A percentile compares a stretch with the other conserved stretches of the same genome.
Evolutionary conservation across 139 green algal genomes (phyloP).

Genomic region (Chlamydomonas incerta): DNA sequence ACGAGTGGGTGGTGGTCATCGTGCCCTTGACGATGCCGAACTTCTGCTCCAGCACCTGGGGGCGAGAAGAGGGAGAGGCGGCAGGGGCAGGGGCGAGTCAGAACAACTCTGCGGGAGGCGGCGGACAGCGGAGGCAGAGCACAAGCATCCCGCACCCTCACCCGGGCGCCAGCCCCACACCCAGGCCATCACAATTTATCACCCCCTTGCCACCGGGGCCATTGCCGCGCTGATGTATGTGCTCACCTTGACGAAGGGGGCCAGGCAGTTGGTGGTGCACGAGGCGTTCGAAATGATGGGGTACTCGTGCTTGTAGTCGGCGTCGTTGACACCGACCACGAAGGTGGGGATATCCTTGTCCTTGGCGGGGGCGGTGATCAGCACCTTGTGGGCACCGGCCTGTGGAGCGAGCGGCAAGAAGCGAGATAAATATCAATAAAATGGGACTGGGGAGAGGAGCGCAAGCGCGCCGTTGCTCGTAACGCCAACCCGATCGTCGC

Average conservation of each 20-base stretch:
- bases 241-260: slow-evolving; percentile 98
- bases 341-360: slow-evolving; percentile 97
- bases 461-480: too few species aligned
- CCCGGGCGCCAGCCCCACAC: too few species aligned
- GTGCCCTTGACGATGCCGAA: slow-evolving; percentile 99
- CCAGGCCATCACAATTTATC: too few species aligned
- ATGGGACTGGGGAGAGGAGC: too few species aligned
- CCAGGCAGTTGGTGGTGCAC: slow-evolving; percentile 99
- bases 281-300: slow-evolving; percentile 98
- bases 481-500: background rate
- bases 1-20: slow-evolving; percentile 99
- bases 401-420: too few species aligned
- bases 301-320: slow-evolving; percentile 91
- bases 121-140: too few species aligned
- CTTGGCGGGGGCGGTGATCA: slow-evolving; percentile 99
- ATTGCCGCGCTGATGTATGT: background rate
- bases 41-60: slow-evolving; percentile 98
- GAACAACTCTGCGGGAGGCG: too few species aligned
- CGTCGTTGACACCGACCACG: slow-evolving; percentile 97
- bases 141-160: too few species aligned
- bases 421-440: too few species aligned
- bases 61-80: background rate
- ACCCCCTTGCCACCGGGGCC: too few species aligned
- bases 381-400: slow-evolving; percentile 98
- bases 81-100: too few species aligned